A percentile compares a stretch with the other conserved stretches of the same genome.
Evolutionary conservation across 495 filamentous ascomycete species (phyloP).

Genomic region (Trichoderma virens): DNA sequence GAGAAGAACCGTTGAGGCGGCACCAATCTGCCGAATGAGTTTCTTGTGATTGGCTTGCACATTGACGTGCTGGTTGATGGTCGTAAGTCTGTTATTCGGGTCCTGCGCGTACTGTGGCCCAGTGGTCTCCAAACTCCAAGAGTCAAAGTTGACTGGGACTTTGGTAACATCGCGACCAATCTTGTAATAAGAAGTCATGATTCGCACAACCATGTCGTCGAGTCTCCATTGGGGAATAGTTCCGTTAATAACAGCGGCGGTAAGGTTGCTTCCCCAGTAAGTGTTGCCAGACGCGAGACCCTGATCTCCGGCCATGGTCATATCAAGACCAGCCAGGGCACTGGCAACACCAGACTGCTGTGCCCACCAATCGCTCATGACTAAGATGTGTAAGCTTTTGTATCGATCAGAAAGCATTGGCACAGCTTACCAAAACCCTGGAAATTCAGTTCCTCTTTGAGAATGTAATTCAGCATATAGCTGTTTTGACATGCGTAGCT

Average conservation of each 20-base stretch:
- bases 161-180: constrained; percentile 52
- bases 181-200: constrained; percentile 84
- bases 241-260: constrained; percentile 64
- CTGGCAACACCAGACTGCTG: constrained; percentile 74
- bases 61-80: constrained; percentile 58
- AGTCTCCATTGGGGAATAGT: constrained; percentile 70
- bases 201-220: constrained; percentile 83
- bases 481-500: constrained; percentile 37
- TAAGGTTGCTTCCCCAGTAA: constrained; percentile 66
- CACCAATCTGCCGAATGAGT: constrained; percentile 49
- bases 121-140: constrained; percentile 70
- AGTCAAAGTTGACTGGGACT: constrained; percentile 75
- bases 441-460: constrained; percentile 49
- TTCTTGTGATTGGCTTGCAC: constrained; percentile 42
- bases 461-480: constrained; percentile 39
- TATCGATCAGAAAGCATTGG: not conserved
- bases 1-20: constrained; percentile 51
- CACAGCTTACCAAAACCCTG: constrained; percentile 50
- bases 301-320: constrained; percentile 91
- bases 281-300: constrained; percentile 43
- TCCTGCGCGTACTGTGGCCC: constrained; percentile 57
- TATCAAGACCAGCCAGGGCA: constrained; percentile 76
- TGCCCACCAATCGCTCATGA: constrained; percentile 86
- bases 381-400: constrained; percentile 19
- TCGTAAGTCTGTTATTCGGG: constrained; percentile 41